Percentiles rank a stretch among this genome's conserved stretches.
Evolutionary conservation across 2,329 filamentous ascomycete genomes (phyloP).

Genomic region (Cytospora mali): DNA sequence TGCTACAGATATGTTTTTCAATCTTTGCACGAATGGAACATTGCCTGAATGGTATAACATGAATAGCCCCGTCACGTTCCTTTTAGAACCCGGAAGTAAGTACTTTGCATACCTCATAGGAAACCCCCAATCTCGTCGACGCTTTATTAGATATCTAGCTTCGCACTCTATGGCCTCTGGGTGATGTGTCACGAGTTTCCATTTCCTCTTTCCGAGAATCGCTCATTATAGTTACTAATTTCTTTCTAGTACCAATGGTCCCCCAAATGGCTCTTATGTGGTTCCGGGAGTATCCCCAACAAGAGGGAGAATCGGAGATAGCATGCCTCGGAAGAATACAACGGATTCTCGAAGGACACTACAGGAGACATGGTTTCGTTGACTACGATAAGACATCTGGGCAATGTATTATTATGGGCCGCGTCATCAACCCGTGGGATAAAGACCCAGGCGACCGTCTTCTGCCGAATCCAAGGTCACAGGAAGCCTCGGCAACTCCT

Average conservation of each 20-base stretch:
- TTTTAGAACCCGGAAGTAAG: background rate
- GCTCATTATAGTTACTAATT: too few species aligned
- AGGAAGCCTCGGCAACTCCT: background rate
- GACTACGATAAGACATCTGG: background rate
- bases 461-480: background rate
- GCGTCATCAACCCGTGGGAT: background rate
- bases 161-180: too few species aligned
- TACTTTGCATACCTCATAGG: too few species aligned
- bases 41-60: constrained; percentile 4
- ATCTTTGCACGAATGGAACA: background rate
- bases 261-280: background rate
- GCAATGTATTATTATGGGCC: background rate
- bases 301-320: background rate
- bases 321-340: background rate
- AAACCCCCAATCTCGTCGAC: too few species aligned
- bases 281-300: background rate
- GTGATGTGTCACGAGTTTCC: too few species aligned
- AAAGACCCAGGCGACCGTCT: background rate
- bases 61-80: background rate
- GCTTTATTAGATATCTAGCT: too few species aligned
- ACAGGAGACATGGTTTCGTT: background rate
- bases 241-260: too few species aligned
- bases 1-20: background rate
- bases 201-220: too few species aligned
- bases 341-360: background rate